phyloP scores from a whole-genome alignment of 768 basidiomycete genomes.

The Pleurotus tuoliensis region DNA sequence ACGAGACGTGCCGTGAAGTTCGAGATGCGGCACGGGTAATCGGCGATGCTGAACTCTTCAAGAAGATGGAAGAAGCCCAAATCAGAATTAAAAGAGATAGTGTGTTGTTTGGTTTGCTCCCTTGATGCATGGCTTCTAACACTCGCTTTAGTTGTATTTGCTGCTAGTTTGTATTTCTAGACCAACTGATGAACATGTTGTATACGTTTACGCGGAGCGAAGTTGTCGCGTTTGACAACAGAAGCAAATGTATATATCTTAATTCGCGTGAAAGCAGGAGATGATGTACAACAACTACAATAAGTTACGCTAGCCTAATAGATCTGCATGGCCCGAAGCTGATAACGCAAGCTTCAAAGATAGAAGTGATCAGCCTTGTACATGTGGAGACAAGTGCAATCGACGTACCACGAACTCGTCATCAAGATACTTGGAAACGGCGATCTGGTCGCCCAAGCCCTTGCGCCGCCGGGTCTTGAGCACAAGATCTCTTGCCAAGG shows the following conservation, averaged over 20 bases:
- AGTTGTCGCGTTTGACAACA: neutral
- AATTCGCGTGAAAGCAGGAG: neutral
- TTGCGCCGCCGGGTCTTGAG: slow-evolving; percentile 95
- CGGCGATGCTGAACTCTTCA: slow-evolving; percentile 92
- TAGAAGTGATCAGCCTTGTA: no score
- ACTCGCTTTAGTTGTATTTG: slow-evolving; percentile 66
- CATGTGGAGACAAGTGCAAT: neutral
- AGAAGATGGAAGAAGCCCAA: slow-evolving; percentile 97
- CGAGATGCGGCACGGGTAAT: slow-evolving; percentile 96
- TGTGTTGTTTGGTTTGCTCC: slow-evolving; percentile 39
- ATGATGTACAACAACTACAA: neutral
- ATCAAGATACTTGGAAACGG: slow-evolving; percentile 95
- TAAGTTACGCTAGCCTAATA: slow-evolving; percentile 50
- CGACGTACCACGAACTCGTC: slow-evolving; percentile 88
- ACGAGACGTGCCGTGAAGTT: slow-evolving; percentile 96
- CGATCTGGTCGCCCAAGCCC: slow-evolving; percentile 94
- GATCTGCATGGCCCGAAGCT: slow-evolving; percentile 93
- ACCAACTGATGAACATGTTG: no score
- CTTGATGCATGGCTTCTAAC: neutral
- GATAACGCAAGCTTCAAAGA: slow-evolving; percentile 76
- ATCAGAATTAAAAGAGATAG: slow-evolving; percentile 94
- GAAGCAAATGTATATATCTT: neutral
- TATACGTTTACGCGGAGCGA: no score
- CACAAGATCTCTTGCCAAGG: slow-evolving; percentile 90
- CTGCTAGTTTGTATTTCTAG: slow-evolving; percentile 84